Evolutionary conservation across 1,139 yeast species (phyloP).

Genomic region (Candida buenavistaensis): DNA sequence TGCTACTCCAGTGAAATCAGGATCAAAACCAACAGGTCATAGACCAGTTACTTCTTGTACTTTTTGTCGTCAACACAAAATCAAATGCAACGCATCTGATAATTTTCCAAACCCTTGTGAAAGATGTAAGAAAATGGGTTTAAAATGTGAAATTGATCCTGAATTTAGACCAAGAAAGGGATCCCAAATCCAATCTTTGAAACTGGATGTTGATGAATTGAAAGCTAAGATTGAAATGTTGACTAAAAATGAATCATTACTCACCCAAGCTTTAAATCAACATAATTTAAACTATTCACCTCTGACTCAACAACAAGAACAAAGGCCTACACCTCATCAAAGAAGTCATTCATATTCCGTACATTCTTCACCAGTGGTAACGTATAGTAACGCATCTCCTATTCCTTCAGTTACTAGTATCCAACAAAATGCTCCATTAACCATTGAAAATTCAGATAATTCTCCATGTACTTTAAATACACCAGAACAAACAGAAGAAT

Average conservation of each 20-base stretch:
- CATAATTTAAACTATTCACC: slow-evolving; percentile 35
- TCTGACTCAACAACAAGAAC: too few relatives aligned
- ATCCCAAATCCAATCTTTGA: slow-evolving; percentile 78
- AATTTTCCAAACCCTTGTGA: slow-evolving; percentile 82
- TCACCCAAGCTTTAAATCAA: slow-evolving; percentile 60
- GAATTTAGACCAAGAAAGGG: slow-evolving; percentile 90
- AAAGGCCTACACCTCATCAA: too few relatives aligned
- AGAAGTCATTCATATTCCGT: background rate
- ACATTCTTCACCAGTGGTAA: background rate
- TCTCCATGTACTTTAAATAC: slow-evolving; percentile 21
- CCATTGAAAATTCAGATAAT: slow-evolving; percentile 25
- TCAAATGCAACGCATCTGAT: slow-evolving; percentile 88
- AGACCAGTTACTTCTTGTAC: slow-evolving; percentile 93
- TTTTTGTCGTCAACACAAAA: slow-evolving; percentile 92
- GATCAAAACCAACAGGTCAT: slow-evolving; percentile 49
- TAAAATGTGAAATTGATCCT: slow-evolving; percentile 88
- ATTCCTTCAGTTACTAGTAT: slow-evolving; percentile 12
- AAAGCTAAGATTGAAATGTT: slow-evolving; percentile 75
- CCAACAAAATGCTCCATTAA: slow-evolving; percentile 11
- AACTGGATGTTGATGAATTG: slow-evolving; percentile 82
- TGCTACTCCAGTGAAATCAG: slow-evolving; percentile 5
- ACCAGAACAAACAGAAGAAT: slow-evolving; percentile 10
- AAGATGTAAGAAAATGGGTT: slow-evolving; percentile 76
- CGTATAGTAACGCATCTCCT: slow-evolving; percentile 11
- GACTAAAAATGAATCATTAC: slow-evolving; percentile 66